Evolutionary conservation across 2,329 filamentous ascomycete genomes (phyloP), one percentile per base, ranked within the genome.

Genomic region (Alternaria burnsii): DNA sequence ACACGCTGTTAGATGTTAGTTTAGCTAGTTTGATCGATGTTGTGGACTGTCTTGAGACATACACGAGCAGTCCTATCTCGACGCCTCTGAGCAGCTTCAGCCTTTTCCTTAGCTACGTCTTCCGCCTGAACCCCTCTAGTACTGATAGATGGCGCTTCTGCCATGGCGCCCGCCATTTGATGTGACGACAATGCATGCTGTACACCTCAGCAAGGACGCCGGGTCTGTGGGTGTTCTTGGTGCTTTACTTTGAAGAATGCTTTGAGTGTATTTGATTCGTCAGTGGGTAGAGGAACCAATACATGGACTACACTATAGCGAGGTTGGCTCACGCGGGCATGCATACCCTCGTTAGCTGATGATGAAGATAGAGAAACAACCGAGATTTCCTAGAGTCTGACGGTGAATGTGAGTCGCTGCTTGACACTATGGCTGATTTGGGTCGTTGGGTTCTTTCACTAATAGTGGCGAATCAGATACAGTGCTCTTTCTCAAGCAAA

Each of bases 161-260:
- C 43, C 44, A 43, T 20, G 51, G 56, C 28, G 40, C 40, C 12
- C 51, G 43, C 43, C 44, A 42, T 30, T 59, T 59, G 22, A 59
- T 51, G 36, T 51, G 51, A 28, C 57, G 51, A 51, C 51, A 59
- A 32, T 59, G 57, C 57, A 59, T 59, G 43, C 6, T 42, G 42
- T n/a, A 34, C 24, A 14, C 11, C n/a, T 14, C 10, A 20, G 28
- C 18, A 36, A 38, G 10, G 20, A 18, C 6, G 16, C 12, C 9
- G 18, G n/a, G 18, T 10, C n/a, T 16, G 12, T 9, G 24, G 10
- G 18, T 24, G 16, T 36, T n/a, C 20, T 14, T 10, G 16, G 24
- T 24, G 12, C n/a, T 22, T n/a, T 16, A 9, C 24, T 30, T 24
- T 1, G 1, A n/a, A 18, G 22, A 5, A 43, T 9, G 18, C 9